Base-by-base conservation (phyloP, 177 flowering plant genomes). In the Vitis hybrid region DNA sequence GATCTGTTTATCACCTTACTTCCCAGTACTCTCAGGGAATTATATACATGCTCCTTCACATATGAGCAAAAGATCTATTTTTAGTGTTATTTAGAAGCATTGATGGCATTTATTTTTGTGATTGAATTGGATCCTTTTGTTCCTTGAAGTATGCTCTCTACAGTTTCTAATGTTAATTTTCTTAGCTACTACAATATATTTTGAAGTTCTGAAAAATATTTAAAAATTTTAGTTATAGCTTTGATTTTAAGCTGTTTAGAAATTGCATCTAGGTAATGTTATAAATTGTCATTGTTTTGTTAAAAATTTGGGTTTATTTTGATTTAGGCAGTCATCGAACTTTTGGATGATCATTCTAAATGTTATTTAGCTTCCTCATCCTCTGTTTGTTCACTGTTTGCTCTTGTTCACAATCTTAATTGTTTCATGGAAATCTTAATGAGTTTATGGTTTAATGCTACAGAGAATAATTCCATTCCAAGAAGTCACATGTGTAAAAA, bases 381-480 rank as follows among this genome's bases (percentile, higher is more conserved):
- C 29, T 11, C 26, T 22, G 7, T 55, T 22, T 9, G 18, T 12
- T 57, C 10, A 39, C 48, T 39, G 48, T 52, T 68, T 19, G 29
- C 51, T 62, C 3, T 56, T 48, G 0, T 51, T 60, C 12, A 60
- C 20, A 18, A 12, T 66, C 26, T 67, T 51, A 55, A 50, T 70
- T 67, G 11, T 74, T 19, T 52, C 50, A 50, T 15, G 53, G 51
- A 70, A 63, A 50, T 62, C 29, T 49, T 49, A 7, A 5, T 72
- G 52, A 56, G 20, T 70, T 70, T 50, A 14, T 72, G 52, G 56
- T n/a, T 70, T 71, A 39, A 12, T 82, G 26, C 55, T 77, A 67
- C 86, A 96, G 99, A 96, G 84, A 88, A 77, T 83, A 55, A 93
- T 96, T 33, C 85, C 92, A 26, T 87, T 93, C 69, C 51, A 79